A percentile compares a stretch with the other conserved stretches of the same genome.
These are phyloP conservation scores for Gaertneriomyces sp. DNA, from an alignment of 192 early-diverging fungal genomes.

Conservation along the genomic window DNA sequence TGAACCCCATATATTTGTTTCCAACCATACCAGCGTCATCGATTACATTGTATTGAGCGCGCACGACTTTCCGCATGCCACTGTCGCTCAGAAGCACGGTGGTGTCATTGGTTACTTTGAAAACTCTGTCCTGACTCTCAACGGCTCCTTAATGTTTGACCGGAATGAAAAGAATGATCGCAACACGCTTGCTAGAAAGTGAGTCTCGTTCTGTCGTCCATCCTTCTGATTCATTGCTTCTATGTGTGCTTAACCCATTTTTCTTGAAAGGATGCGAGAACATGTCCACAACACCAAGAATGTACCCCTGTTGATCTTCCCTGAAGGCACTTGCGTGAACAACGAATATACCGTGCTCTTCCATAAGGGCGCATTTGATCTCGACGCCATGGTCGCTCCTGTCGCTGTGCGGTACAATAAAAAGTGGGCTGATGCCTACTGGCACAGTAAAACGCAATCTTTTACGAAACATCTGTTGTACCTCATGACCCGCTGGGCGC, in stretches of 20 bases:
- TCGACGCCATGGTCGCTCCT: conserved; percentile 47
- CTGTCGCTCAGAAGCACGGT: conserved; percentile 46
- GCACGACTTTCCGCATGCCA: conserved; percentile 52
- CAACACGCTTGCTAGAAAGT: conserved; percentile 41
- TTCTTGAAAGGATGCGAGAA: conserved; percentile 38
- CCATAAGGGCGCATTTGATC: conserved; percentile 59
- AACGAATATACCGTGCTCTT: conserved; percentile 59
- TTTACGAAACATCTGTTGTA: conserved; percentile 53
- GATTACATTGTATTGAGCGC: conserved; percentile 51
- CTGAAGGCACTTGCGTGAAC: conserved; percentile 58
- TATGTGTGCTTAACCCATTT: conserved; percentile 3
- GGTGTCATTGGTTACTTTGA: conserved; percentile 53
- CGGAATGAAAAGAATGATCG: conserved; percentile 56
- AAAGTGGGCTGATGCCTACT: conserved; percentile 52
- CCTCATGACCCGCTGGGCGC: conserved; percentile 56
- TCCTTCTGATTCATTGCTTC: neutral
- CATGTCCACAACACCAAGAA: conserved; percentile 40
- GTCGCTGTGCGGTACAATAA: conserved; percentile 57
- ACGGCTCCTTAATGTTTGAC: conserved; percentile 50
- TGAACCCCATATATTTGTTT: conserved; percentile 50
- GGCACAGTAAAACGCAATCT: conserved; percentile 51
- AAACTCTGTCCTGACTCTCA: conserved; percentile 42
- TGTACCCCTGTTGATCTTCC: conserved; percentile 52
- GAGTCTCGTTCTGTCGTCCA: neutral
- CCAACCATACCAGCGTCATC: conserved; percentile 56